These are phyloP conservation scores for Rhizopogon vinicolor DNA, from an alignment of 768 basidiomycete genomes.

Conservation along the genomic window DNA sequence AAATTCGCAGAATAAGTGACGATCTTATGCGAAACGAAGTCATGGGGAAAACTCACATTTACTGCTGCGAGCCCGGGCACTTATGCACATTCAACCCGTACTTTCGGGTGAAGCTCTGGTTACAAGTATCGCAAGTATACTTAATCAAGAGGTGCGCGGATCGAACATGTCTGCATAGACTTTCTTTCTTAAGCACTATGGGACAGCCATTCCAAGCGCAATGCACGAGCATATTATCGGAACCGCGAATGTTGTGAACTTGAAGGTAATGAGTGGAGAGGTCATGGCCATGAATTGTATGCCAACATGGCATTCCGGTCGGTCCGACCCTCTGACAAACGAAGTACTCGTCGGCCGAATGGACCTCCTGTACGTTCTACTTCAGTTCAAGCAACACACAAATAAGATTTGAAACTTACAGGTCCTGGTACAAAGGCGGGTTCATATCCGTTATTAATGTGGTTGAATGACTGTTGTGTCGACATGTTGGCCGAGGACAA, in stretches of 20 bases:
- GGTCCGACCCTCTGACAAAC: neutral
- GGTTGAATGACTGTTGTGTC: no score
- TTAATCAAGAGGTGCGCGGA: constrained; percentile 17
- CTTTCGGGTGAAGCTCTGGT: constrained; percentile 13
- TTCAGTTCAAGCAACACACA: no score
- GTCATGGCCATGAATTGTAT: neutral
- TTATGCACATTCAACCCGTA: constrained; percentile 15
- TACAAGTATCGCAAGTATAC: constrained; percentile 20
- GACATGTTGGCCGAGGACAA: neutral
- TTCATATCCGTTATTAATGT: neutral
- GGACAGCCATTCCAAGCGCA: constrained; percentile 18
- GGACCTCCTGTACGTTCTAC: no score
- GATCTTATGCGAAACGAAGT: neutral
- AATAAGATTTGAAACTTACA: neutral
- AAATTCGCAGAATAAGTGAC: neutral
- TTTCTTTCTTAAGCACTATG: constrained; percentile 19
- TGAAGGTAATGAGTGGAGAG: constrained; percentile 20
- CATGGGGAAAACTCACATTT: neutral
- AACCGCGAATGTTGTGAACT: constrained; percentile 12
- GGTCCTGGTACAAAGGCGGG: no score
- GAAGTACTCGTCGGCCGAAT: no score
- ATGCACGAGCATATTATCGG: constrained; percentile 4
- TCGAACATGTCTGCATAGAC: constrained; percentile 18
- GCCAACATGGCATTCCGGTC: neutral
- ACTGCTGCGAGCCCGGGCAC: constrained; percentile 2